Evolutionary conservation across 495 filamentous ascomycete genomes (phyloP).

Genomic region (Aspergillus carlsbadensis): DNA sequence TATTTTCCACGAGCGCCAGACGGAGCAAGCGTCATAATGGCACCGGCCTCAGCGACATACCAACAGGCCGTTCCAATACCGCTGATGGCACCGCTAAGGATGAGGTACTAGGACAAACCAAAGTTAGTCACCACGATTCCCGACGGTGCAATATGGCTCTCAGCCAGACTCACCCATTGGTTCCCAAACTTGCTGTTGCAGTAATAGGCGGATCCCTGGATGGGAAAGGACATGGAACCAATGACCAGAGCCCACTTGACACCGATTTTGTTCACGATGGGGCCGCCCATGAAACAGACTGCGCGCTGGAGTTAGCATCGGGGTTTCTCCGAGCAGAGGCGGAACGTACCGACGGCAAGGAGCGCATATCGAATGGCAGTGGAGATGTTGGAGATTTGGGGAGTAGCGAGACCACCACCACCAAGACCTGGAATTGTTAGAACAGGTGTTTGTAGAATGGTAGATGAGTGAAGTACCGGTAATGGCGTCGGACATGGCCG

Average conservation of each 20-base stretch:
- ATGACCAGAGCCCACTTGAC: constrained; percentile 33
- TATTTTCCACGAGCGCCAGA: constrained; percentile 34
- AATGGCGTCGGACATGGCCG: constrained; percentile 27
- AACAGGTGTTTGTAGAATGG: background rate
- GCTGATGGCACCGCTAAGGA: constrained; percentile 30
- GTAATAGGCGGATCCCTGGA: constrained; percentile 32
- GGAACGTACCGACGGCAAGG: constrained; percentile 25
- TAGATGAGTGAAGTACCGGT: constrained; percentile 16
- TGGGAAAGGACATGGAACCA: constrained; percentile 31
- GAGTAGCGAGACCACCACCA: constrained; percentile 31
- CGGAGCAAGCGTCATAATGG: constrained; percentile 32
- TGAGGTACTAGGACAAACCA: constrained; percentile 20
- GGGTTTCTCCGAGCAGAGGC: background rate
- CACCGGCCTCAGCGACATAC: constrained; percentile 33
- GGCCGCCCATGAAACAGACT: constrained; percentile 30
- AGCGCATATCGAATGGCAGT: constrained; percentile 29
- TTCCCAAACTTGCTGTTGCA: constrained; percentile 36
- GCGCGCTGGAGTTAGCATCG: background rate
- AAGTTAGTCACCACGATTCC: no score
- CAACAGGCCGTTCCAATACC: constrained; percentile 32
- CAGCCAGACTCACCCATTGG: constrained; percentile 26
- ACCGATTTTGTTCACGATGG: constrained; percentile 32
- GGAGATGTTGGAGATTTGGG: constrained; percentile 27
- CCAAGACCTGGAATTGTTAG: constrained; percentile 26
- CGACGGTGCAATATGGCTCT: no score